Base-by-base conservation (phyloP, 139 green algal genomes). In the Chlorella sorokiniana region DNA sequence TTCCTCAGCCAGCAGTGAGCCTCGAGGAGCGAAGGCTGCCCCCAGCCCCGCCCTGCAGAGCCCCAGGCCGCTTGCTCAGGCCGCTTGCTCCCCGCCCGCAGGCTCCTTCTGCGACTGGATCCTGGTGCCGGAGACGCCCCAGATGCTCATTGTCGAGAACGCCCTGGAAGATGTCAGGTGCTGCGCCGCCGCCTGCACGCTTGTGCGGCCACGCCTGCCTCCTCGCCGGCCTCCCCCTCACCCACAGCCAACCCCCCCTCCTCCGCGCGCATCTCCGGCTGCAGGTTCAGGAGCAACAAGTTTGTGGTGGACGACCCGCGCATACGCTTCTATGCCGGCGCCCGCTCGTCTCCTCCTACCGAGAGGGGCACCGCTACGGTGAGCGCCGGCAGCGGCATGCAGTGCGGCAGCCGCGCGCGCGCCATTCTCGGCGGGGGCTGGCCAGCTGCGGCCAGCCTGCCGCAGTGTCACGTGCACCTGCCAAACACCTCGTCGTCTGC, bases 301-400 rank as follows among this genome's bases (percentile, higher is more conserved):
- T 87, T 93, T 27, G 93, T 97, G 35, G 83, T 73, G 29, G 89
- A 88, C 0, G 52, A 85, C 1, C 93, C 93, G 2, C 76, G 86
- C 84, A 94, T 97, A 48, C 89, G 93, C 27, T 97, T 96, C 87
- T 97, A 96, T 84, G 75, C 93, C 0, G 94, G 94, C 42, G 89
- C 89, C 92, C 92, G 6, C 84, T 97, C 18, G 87, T 97, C 22
- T 85, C 81, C 25, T 71, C 82, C 51, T 29, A 37, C 56, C 18
- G 6, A 0, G 40, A 52, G 3, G 90, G 90, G 10, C 73, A 69
- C 27, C 37, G 73, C 2, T 79, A 79, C 29, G 73, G 73, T 68
- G 52, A 16, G 48, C 69, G 56, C 18, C 16, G 16, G 56, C 23
- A 65, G 56, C 18, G 16, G 56, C 56, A 65, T 29, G 22, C 18